Evolutionary conservation across 352 stramenopile genomes (phyloP).

Genomic region (Phytophthora parvispora): DNA sequence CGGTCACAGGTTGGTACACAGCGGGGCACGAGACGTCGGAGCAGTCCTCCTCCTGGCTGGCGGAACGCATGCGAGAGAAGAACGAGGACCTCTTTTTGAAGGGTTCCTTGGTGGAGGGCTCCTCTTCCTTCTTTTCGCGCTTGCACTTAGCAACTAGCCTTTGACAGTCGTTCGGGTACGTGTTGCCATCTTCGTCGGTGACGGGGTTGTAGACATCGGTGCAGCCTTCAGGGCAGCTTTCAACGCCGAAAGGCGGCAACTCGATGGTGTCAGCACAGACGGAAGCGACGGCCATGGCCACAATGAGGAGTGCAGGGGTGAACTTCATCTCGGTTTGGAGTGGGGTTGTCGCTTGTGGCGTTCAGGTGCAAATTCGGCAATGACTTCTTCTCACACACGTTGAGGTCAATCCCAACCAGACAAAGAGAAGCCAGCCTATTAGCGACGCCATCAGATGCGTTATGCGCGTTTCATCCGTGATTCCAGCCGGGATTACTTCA

Average conservation of each 20-base stretch:
- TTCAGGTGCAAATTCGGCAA: slow-evolving; percentile 5
- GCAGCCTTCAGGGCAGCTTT: slow-evolving; percentile 19
- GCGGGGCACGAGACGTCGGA: slow-evolving; percentile 1
- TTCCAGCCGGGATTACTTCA: slow-evolving; percentile 19
- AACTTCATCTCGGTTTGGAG: slow-evolving; percentile 33
- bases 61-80: too few species aligned
- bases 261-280: slow-evolving; percentile 3
- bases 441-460: too few species aligned
- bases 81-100: too few species aligned
- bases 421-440: neutral
- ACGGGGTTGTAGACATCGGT: slow-evolving; percentile 16
- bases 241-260: too few species aligned
- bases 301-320: slow-evolving; percentile 4
- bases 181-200: slow-evolving; percentile 22
- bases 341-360: neutral
- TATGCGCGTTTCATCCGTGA: slow-evolving; percentile 1
- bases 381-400: neutral
- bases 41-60: slow-evolving; percentile 9
- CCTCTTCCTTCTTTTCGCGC: slow-evolving; percentile 7
- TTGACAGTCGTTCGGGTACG: slow-evolving; percentile 20
- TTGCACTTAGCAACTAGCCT: slow-evolving; percentile 21
- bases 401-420: neutral
- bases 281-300: slow-evolving; percentile 12
- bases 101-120: too few species aligned
- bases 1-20: too few species aligned